These are phyloP conservation scores for Cladosporium sp. DNA, from an alignment of 2,329 filamentous ascomycete genomes.

Conservation along the genomic window DNA sequence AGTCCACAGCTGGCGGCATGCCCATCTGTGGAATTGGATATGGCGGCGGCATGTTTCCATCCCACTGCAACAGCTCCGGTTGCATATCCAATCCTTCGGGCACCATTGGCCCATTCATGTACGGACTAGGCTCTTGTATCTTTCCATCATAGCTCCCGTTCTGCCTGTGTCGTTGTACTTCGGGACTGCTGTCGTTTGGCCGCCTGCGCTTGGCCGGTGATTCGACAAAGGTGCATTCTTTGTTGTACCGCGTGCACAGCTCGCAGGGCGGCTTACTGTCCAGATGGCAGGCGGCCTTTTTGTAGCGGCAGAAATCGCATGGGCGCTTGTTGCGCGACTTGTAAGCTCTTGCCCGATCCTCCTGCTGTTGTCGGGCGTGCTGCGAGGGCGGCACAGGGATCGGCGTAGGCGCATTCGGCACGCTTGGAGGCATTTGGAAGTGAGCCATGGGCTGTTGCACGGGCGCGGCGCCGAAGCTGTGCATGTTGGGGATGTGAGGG, in stretches of 20 bases:
- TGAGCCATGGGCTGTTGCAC: slow-evolving; percentile 13
- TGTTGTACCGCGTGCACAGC: slow-evolving; percentile 40
- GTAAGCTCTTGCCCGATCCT: slow-evolving; percentile 32
- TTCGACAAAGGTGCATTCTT: slow-evolving; percentile 45
- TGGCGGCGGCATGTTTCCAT: slow-evolving; percentile 23
- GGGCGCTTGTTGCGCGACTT: slow-evolving; percentile 38
- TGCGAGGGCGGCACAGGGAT: slow-evolving; percentile 5
- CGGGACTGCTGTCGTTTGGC: slow-evolving; percentile 25
- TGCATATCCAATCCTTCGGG: slow-evolving; percentile 22
- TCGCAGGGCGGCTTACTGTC: slow-evolving; percentile 41
- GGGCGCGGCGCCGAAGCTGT: slow-evolving; percentile 11
- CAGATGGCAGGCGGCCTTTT: slow-evolving; percentile 45
- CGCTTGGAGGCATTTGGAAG: slow-evolving; percentile 19
- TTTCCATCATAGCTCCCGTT: slow-evolving; percentile 2
- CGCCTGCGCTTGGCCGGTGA: slow-evolving; percentile 30
- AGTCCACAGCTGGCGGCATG: slow-evolving; percentile 21
- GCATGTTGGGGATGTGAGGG: slow-evolving; percentile 13
- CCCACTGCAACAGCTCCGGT: slow-evolving; percentile 26
- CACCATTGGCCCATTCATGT: slow-evolving; percentile 10
- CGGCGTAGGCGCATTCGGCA: slow-evolving; percentile 13
- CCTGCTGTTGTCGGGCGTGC: slow-evolving; percentile 9
- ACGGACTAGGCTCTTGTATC: not conserved
- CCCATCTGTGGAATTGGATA: slow-evolving; percentile 25
- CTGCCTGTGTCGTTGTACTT: not conserved
- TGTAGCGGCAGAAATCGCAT: slow-evolving; percentile 45